Evolutionary conservation across 495 filamentous ascomycete genomes (phyloP).

Genomic region (Xylaria acuta): DNA sequence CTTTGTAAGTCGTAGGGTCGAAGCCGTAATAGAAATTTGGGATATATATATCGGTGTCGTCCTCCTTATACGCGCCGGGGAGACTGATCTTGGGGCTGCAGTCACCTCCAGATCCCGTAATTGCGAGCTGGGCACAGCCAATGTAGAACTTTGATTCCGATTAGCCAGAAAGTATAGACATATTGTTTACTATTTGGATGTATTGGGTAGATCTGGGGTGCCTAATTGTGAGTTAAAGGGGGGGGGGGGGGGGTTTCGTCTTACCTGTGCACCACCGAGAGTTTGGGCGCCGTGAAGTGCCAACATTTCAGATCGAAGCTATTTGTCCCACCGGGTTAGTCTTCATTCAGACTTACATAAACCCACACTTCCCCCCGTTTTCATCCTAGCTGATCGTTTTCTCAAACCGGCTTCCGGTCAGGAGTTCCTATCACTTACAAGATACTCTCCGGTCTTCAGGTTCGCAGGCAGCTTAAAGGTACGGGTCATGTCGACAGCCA

Average conservation of each 20-base stretch:
- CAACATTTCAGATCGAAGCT: constrained; percentile 44
- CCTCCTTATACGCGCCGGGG: constrained; percentile 37
- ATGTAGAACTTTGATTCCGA: constrained; percentile 17
- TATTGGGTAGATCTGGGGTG: not conserved
- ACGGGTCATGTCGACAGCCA: constrained; percentile 36
- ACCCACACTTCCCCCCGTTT: not conserved
- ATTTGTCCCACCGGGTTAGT: not conserved
- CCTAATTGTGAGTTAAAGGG: not conserved
- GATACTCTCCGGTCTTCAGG: constrained; percentile 41
- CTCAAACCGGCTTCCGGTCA: not conserved
- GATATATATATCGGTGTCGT: constrained; percentile 44
- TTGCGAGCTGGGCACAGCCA: constrained; percentile 37
- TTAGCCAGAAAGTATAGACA: not conserved
- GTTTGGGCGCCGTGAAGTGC: constrained; percentile 37
- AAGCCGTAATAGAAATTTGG: constrained; percentile 42
- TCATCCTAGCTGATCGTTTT: not conserved
- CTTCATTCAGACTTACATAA: not conserved
- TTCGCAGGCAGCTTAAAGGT: constrained; percentile 37
- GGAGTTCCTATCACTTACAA: constrained; percentile 29
- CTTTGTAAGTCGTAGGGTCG: constrained; percentile 39
- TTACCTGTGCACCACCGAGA: constrained; percentile 31
- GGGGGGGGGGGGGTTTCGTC: not conserved
- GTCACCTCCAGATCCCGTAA: constrained; percentile 38
- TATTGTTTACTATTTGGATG: not conserved
- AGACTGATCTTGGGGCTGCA: constrained; percentile 41